Conservation (phyloP, 2,329 filamentous ascomycete species). For the Colletotrichum graminicola region DNA sequence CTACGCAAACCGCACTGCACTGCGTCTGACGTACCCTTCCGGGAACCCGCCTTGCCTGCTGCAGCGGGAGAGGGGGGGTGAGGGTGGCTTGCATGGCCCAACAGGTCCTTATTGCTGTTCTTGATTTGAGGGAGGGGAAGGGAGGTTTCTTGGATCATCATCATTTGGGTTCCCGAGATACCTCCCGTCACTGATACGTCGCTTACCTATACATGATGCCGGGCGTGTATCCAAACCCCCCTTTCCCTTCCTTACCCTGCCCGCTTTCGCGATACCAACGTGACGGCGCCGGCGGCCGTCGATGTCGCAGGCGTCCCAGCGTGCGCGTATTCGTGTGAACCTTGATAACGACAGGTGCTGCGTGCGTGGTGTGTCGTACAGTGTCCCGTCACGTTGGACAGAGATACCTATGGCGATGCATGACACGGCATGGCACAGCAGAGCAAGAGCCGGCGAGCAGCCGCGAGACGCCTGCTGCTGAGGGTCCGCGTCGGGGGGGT, state of each 20-base stretch:
- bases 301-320: neutral
- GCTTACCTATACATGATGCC: neutral
- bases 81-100: neutral
- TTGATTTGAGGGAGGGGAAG: neutral
- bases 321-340: neutral
- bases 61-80: neutral
- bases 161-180: neutral
- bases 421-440: neutral
- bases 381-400: neutral
- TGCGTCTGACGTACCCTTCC: neutral
- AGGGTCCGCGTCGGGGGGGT: neutral
- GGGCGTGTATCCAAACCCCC: neutral
- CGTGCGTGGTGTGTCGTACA: too few relatives aligned
- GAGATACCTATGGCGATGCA: neutral
- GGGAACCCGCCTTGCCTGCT: neutral
- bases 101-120: neutral
- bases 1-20: neutral
- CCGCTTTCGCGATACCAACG: neutral
- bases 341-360: neutral
- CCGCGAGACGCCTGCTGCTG: neutral
- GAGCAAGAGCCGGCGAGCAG: neutral
- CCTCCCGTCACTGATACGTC: neutral
- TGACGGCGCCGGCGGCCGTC: neutral
- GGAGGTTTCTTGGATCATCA: neutral
- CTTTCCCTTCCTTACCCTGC: too few relatives aligned